Conservation (phyloP, 129 eudicot species). For the Gnaphalium uliginosum region DNA sequence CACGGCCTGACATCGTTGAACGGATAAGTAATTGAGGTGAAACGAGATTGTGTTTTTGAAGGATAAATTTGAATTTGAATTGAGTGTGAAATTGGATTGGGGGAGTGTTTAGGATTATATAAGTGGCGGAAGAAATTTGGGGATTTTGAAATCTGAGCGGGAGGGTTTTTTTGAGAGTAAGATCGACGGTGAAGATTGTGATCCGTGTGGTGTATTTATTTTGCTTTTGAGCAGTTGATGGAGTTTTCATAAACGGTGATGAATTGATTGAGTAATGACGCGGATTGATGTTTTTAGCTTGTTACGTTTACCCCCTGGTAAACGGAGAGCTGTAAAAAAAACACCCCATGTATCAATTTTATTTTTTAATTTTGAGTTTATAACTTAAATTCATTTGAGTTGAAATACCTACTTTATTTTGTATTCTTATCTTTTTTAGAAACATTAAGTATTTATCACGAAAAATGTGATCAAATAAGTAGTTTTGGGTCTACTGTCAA, state of each 20-base stretch:
- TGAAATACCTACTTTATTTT: too few species aligned
- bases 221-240: slow-evolving; percentile 10
- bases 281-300: neutral
- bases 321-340: neutral
- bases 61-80: neutral
- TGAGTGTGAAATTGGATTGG: neutral
- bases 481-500: too few species aligned
- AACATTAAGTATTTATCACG: too few species aligned
- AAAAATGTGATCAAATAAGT: too few species aligned
- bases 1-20: slow-evolving; percentile 23
- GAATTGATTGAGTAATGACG: neutral
- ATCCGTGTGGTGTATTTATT: neutral
- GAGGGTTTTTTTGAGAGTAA: neutral
- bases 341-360: neutral
- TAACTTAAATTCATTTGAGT: too few species aligned
- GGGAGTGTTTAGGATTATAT: slow-evolving; percentile 3
- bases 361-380: too few species aligned
- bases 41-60: neutral
- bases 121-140: slow-evolving; percentile 9
- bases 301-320: neutral
- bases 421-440: too few species aligned
- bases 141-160: slow-evolving; percentile 1
- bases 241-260: neutral
- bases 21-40: neutral
- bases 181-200: slow-evolving; percentile 18